These are phyloP conservation scores for Raphidocelis subcapitata DNA, from an alignment of 139 green algal species.

Conservation along the genomic window DNA sequence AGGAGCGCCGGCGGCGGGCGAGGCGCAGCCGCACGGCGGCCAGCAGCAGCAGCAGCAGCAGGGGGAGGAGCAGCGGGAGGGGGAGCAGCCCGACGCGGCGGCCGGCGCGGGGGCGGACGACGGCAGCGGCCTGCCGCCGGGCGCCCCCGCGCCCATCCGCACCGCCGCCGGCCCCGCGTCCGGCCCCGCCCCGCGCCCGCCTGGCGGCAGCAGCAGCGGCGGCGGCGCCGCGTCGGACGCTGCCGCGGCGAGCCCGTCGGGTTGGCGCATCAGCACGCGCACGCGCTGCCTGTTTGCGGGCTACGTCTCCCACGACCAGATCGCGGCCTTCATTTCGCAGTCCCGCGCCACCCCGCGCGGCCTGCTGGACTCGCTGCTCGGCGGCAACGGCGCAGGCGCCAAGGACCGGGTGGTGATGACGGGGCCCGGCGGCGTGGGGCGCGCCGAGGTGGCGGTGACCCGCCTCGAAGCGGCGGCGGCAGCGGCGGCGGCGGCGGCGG, in stretches of 20 bases:
- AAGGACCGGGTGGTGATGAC: constrained; percentile 38
- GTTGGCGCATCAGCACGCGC: constrained; percentile 17
- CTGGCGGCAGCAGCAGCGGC: background rate
- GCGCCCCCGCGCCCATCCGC: too few relatives aligned
- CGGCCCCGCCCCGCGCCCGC: background rate
- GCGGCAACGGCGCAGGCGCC: background rate
- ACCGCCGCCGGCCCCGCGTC: too few relatives aligned
- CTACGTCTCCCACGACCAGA: constrained; percentile 51
- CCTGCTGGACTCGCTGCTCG: constrained; percentile 2
- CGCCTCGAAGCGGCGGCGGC: background rate
- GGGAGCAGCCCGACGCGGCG: background rate
- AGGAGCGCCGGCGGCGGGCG: too few relatives aligned
- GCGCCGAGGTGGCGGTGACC: constrained; percentile 45
- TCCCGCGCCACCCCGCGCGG: background rate
- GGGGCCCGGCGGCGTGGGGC: constrained; percentile 34
- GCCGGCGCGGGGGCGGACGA: too few relatives aligned
- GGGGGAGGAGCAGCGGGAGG: background rate
- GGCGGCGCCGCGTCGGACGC: background rate
- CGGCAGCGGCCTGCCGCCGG: too few relatives aligned
- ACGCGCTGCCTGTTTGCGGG: constrained; percentile 50
- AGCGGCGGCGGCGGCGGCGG: background rate
- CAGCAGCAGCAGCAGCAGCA: constrained; percentile 14
- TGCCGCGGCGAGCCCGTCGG: background rate
- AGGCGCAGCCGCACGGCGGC: too few relatives aligned
- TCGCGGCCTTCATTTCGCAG: constrained; percentile 25